Base-by-base conservation (phyloP, 2,329 filamentous ascomycete genomes). In the Zymoseptoria tritici region DNA sequence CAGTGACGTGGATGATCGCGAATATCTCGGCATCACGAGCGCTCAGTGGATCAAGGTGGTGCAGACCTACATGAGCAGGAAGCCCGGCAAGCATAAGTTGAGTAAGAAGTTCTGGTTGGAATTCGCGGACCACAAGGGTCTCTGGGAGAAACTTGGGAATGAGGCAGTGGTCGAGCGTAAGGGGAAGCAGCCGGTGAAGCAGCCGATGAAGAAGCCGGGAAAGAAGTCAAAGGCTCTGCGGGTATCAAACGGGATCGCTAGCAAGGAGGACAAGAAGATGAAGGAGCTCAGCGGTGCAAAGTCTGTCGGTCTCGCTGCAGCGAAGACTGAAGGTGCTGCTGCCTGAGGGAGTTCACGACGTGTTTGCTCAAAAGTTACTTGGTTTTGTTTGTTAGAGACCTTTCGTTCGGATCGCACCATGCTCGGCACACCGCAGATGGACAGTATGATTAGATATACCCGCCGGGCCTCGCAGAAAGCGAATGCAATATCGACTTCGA, bases 1-100 rank as follows among this genome's bases (percentile, higher is more conserved):
- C n/a, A 52, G 49, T 1, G 63, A 68, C 46, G 49, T 62, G 7
- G 57, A 60, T 21, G 60, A 66, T 50, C 59, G 64, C 21, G 31
- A 57, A 19, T 9, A 51, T 22, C 46, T 49, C 31, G 61, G 61
- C 31, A 50, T 60, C 22, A 60, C 62, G 7, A 57, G 55, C 11
- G 56, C 58, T 29, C 42, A 57, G 56, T 64, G 62, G 60, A 57
- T 59, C 20, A 52, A 58, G 21, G 53, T 52, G 3, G 57, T 66
- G 16, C 53, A 50, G 13, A 11, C 36, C n/a, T 29, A 26, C 16
- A n/a, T 24, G 16, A 9, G 8, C 3, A 19, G 4, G 3, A 29
- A 9, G 5, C 9, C 3, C 22, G 22, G 22, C 3, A 29, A 26
- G 9, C 9, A 22, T 8, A 53, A 26, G 52, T 22, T 29, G 8